A percentile compares a stretch with the other conserved stretches of the same genome.
These are phyloP conservation scores for Amesomyces nigricolor DNA, from an alignment of 2,329 filamentous ascomycete species.

Conservation along the genomic window DNA sequence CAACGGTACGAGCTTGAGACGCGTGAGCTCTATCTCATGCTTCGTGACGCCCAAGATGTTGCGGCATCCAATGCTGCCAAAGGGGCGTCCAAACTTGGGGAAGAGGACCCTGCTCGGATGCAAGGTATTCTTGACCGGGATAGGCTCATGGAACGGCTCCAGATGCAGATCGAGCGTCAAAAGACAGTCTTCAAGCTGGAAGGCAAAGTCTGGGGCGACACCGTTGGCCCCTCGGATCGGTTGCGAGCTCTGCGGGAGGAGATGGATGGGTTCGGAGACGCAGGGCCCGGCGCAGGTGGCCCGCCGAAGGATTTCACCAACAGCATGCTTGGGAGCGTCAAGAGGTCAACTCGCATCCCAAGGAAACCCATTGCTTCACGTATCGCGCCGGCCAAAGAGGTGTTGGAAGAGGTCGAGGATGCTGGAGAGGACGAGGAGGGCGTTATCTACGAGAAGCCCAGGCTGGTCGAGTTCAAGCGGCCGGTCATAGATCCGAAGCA, in stretches of 20 bases:
- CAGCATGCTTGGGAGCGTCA: conserved; percentile 68
- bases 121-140: conserved; percentile 91
- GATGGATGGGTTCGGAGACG: conserved; percentile 64
- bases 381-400: conserved; percentile 34
- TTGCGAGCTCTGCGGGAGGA: conserved; percentile 86
- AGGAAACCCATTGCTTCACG: conserved; percentile 46
- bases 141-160: conserved; percentile 83
- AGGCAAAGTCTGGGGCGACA: conserved; percentile 81
- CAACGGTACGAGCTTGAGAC: conserved; percentile 96
- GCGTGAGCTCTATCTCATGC: conserved; percentile 94
- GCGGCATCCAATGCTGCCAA: conserved; percentile 75
- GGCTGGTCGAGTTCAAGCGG: conserved; percentile 71
- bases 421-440: conserved; percentile 50
- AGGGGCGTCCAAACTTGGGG: conserved; percentile 45
- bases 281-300: conserved; percentile 45
- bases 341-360: conserved; percentile 52
- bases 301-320: conserved; percentile 61
- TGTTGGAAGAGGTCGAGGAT: conserved; percentile 46
- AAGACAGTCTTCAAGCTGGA: conserved; percentile 98
- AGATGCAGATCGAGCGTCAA: conserved; percentile 91
- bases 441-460: conserved; percentile 70
- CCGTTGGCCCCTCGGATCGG: conserved; percentile 80
- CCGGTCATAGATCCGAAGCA: conserved; percentile 60
- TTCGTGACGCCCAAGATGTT: conserved; percentile 93
- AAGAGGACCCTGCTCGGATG: conserved; percentile 69